Conservation (phyloP, 2,329 filamentous ascomycete species). For the Didymellaceae sp. region DNA sequence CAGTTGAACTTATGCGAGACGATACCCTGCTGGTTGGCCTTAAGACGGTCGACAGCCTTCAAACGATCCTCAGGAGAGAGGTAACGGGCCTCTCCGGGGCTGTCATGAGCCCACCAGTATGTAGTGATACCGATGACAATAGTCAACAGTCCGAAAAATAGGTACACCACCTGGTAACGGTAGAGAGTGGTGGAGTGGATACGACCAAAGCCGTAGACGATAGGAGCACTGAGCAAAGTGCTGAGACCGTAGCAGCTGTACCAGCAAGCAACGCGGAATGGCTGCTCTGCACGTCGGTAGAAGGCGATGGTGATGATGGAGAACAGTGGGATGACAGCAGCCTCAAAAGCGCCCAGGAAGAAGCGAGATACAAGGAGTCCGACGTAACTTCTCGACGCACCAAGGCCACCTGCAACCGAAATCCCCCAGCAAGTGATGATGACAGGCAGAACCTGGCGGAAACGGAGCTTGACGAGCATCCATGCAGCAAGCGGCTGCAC, state of each 20-base stretch:
- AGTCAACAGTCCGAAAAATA: slow-evolving; percentile 52
- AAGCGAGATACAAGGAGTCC: slow-evolving; percentile 30
- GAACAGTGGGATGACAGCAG: slow-evolving; percentile 34
- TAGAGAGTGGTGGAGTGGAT: slow-evolving; percentile 62
- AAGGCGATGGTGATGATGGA: slow-evolving; percentile 37
- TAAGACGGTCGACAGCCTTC: slow-evolving; percentile 72
- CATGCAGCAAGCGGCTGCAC: slow-evolving; percentile 60
- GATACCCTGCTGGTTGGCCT: slow-evolving; percentile 76
- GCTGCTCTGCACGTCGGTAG: slow-evolving; percentile 31
- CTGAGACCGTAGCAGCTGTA: slow-evolving; percentile 70
- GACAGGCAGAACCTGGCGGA: slow-evolving; percentile 28
- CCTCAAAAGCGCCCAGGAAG: slow-evolving; percentile 36
- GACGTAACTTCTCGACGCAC: slow-evolving; percentile 27
- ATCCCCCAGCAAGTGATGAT: slow-evolving; percentile 57
- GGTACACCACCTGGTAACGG: slow-evolving; percentile 66
- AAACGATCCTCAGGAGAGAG: slow-evolving; percentile 70
- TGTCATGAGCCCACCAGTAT: slow-evolving; percentile 59
- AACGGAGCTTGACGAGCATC: slow-evolving; percentile 55
- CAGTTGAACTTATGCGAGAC: slow-evolving; percentile 71
- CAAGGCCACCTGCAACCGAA: slow-evolving; percentile 33
- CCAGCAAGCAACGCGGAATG: slow-evolving; percentile 58
- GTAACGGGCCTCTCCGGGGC: slow-evolving; percentile 64
- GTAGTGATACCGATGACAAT: slow-evolving; percentile 50
- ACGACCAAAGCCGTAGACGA: slow-evolving; percentile 67
- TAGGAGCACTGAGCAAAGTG: slow-evolving; percentile 63